These are phyloP conservation scores for Phlyctochytrium planicorne DNA, from an alignment of 192 early-diverging fungal species.

Conservation along the genomic window DNA sequence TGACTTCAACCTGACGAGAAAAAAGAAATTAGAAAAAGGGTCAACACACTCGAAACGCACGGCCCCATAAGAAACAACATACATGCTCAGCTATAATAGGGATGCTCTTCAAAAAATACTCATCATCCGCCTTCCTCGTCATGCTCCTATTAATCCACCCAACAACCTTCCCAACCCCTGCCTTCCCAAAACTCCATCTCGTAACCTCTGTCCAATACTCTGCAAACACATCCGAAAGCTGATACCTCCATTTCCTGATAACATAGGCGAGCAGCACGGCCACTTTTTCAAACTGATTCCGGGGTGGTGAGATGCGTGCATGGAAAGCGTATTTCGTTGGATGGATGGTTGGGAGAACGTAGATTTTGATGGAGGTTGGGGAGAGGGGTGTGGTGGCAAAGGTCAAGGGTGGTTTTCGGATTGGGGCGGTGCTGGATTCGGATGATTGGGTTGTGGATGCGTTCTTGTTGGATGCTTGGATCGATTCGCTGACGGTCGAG, in stretches of 20 bases:
- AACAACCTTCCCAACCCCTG: conserved; percentile 34
- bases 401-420: neutral
- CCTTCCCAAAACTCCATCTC: conserved; percentile 13
- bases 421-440: neutral
- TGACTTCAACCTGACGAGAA: conserved; percentile 33
- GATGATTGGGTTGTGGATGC: neutral
- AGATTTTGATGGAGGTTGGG: neutral
- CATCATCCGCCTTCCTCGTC: conserved; percentile 38
- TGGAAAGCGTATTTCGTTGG: conserved; percentile 28
- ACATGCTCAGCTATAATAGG: conserved; percentile 33
- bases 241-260: conserved; percentile 48
- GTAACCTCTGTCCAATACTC: conserved; percentile 35
- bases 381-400: neutral
- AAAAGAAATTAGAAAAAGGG: conserved; percentile 12
- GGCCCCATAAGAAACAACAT: too few species aligned
- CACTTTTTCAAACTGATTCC: conserved; percentile 24
- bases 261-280: conserved; percentile 36
- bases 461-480: too few species aligned
- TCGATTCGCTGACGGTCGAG: too few species aligned
- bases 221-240: conserved; percentile 34
- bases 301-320: conserved; percentile 33
- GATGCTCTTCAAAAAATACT: conserved; percentile 52
- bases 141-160: conserved; percentile 33
- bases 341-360: conserved; percentile 15
- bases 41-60: neutral